A percentile compares a stretch with the other conserved stretches of the same genome.
phyloP scores from a whole-genome alignment of 176 grass and related monocot species.

The Cocos nucifera region DNA sequence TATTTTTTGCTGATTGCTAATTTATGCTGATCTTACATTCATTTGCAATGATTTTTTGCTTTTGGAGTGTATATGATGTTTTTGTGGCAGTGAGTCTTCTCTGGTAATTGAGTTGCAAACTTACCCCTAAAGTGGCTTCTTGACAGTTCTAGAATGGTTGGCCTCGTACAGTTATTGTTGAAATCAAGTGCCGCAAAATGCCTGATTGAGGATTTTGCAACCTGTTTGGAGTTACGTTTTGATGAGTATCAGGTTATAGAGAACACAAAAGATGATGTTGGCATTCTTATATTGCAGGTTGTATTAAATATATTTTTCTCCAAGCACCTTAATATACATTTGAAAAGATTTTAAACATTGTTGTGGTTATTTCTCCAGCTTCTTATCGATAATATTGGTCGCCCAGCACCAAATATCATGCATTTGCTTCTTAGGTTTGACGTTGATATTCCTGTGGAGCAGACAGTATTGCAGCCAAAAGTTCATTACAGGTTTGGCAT shows the following conservation, averaged over 20 bases:
- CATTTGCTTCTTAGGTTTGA: slow-evolving; percentile 92
- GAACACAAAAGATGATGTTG: slow-evolving; percentile 70
- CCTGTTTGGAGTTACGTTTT: slow-evolving; percentile 88
- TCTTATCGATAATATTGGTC: slow-evolving; percentile 87
- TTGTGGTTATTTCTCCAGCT: slow-evolving; percentile 41
- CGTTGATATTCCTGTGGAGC: slow-evolving; percentile 63
- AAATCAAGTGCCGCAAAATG: slow-evolving; percentile 68
- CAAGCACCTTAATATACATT: not conserved
- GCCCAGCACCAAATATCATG: slow-evolving; percentile 73
- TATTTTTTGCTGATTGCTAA: not conserved
- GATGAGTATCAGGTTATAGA: slow-evolving; percentile 77
- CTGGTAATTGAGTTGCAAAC: no score
- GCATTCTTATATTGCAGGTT: slow-evolving; percentile 91
- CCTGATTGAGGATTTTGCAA: slow-evolving; percentile 86
- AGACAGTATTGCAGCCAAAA: slow-evolving; percentile 72
- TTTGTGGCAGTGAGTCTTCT: not conserved
- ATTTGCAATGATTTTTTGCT: no score
- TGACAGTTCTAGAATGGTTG: slow-evolving; percentile 76
- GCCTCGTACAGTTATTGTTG: slow-evolving; percentile 72
- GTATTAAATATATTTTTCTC: not conserved
- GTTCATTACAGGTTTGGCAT: slow-evolving; percentile 76
- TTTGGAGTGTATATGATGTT: not conserved
- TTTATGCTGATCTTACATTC: not conserved
- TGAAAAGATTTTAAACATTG: slow-evolving; percentile 2
- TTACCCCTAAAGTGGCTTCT: no score